Base-by-base conservation (phyloP, 169 alveolate species). In the Prorocentrum cordatum region DNA sequence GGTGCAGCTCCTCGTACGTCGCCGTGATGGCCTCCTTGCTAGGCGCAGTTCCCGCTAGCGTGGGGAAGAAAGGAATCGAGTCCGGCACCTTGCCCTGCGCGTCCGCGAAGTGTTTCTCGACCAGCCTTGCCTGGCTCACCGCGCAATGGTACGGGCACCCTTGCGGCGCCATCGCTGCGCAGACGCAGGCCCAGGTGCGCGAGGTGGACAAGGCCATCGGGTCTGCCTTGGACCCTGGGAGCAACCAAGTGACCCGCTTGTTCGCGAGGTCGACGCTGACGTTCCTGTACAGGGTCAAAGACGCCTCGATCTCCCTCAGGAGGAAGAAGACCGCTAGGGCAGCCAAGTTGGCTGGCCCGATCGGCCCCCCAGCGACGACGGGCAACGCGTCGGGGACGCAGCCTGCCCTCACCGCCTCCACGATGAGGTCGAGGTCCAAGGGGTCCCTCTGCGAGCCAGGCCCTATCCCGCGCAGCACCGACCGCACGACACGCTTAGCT, bases 91-190 rank as follows among this genome's bases (percentile, higher is more conserved):
- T 26, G 16, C n/a, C 31, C 2, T 3, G 1, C 3, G 1, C 14
- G 14, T 29, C n/a, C 0, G 72, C 61, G 14, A 75, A 47, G 3
- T 24, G 0, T 32, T 24, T 26, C 14, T 1, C 0, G 0, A 75
- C 39, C 2, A 24, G 0, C 29, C 26, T 10, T 29, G 0, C 14
- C 39, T 75, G 86, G 0, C 14, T 16, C 20, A 12, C 58, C 18
- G 86, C 86, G 0, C 26, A 26, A 27, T 36, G 87, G 73, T 18
- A 77, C 0, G 75, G 87, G 73, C 87, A 77, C 1, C n/a, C n/a
- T n/a, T n/a, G n/a, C n/a, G n/a, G n/a, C n/a, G n/a, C n/a, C n/a
- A n/a, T 39, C 1, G 71, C 20, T 2, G 7, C 18, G n/a, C 86
- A 75, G 16, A 75, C 10, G 39, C 86, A 75, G 6, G 47, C 71